phyloP scores from a whole-genome alignment of 2,329 filamentous ascomycete species.

The Verticillium nonalfalfae region DNA sequence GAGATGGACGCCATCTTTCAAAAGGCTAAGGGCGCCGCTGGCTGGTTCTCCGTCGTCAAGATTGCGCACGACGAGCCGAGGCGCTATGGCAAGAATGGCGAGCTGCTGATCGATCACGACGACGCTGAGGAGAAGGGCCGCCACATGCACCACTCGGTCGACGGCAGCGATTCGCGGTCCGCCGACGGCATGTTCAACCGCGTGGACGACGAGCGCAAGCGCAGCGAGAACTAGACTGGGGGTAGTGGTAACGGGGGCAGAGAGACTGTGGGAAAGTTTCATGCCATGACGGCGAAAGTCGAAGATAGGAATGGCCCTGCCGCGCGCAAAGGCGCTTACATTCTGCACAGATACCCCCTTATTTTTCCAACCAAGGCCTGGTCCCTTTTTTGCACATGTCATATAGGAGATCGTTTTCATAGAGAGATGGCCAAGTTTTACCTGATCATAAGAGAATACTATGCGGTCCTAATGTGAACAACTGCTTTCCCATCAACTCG shows the following conservation, averaged over 20 bases:
- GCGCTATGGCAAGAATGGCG: conserved; percentile 53
- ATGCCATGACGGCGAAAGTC: not conserved
- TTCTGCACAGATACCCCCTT: not conserved
- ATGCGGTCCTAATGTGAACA: not conserved
- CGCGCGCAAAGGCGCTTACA: not conserved
- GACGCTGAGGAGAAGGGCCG: conserved; percentile 30
- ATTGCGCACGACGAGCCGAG: conserved; percentile 40
- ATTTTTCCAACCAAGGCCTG: not conserved
- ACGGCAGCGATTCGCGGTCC: not conserved
- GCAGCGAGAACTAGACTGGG: not conserved
- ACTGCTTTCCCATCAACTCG: not conserved
- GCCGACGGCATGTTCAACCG: not conserved
- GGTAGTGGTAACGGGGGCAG: not conserved
- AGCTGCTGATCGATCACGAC: conserved; percentile 43
- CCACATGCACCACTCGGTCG: not conserved
- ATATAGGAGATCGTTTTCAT: not conserved
- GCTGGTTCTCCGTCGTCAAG: conserved; percentile 27
- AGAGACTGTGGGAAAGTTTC: not conserved
- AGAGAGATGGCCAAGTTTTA: not conserved
- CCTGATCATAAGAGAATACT: not conserved
- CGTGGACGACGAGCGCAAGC: not conserved
- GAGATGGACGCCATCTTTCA: conserved; percentile 62
- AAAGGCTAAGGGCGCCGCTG: conserved; percentile 39
- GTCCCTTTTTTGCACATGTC: not conserved
- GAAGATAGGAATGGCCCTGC: not conserved